phyloP scores from a whole-genome alignment of 805 yeast species.

The Komagataella mondaviorum region DNA sequence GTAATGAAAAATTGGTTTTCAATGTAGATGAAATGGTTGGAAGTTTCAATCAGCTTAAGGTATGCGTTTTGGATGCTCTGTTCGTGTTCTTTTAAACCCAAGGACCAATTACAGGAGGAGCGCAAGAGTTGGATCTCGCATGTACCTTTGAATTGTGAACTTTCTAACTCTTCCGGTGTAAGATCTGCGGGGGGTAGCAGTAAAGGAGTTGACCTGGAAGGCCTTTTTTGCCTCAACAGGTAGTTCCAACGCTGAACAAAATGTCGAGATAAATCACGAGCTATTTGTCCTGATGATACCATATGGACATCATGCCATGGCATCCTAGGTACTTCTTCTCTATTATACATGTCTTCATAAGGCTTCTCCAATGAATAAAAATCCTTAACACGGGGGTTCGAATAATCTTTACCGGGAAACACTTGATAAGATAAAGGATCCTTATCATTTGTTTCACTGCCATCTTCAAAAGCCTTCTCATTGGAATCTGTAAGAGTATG shows the following conservation, averaged over 20 bases:
- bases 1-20: conserved; percentile 95
- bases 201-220: conserved; percentile 86
- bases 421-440: conserved; percentile 33
- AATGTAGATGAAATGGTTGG: conserved; percentile 85
- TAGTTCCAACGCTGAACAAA: conserved; percentile 98
- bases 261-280: conserved; percentile 85
- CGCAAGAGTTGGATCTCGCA: conserved; percentile 87
- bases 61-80: conserved; percentile 90
- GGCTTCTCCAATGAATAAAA: conserved; percentile 74
- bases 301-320: conserved; percentile 99
- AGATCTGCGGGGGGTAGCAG: conserved; percentile 88
- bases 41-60: conserved; percentile 76
- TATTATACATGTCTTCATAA: conserved; percentile 82
- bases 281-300: conserved; percentile 89
- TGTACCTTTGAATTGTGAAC: conserved; percentile 57
- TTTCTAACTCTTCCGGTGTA: conserved; percentile 53
- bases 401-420: conserved; percentile 96
- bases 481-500: conserved; percentile 77
- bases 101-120: conserved; percentile 88
- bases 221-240: conserved; percentile 81
- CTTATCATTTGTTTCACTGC: conserved; percentile 6
- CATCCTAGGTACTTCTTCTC: conserved; percentile 78
- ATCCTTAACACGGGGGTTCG: conserved; percentile 89
- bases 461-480: conserved; percentile 15
- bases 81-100: conserved; percentile 77